Conservation (phyloP, 2,329 filamentous ascomycete species). For the Balansia obtecta region DNA sequence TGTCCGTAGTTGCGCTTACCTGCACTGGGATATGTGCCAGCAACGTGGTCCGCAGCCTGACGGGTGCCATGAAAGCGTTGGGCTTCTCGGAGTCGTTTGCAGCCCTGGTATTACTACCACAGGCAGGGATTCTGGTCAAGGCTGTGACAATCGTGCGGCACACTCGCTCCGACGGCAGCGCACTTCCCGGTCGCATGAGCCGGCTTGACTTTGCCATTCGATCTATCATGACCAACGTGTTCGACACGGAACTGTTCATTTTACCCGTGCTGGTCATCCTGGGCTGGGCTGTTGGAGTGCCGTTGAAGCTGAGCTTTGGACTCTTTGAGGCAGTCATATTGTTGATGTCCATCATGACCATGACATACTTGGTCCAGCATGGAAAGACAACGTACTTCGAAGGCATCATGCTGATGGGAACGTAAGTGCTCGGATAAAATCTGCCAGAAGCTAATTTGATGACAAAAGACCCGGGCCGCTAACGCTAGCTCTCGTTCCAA, state of each 20-base stretch:
- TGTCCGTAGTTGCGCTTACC: background rate
- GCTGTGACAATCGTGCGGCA: slow-evolving; percentile 4
- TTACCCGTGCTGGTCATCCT: slow-evolving; percentile 5
- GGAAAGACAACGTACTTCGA: slow-evolving; percentile 10
- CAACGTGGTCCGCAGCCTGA: background rate
- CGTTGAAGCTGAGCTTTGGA: slow-evolving; percentile 8
- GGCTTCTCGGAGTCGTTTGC: slow-evolving; percentile 2
- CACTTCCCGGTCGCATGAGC: slow-evolving; percentile 2
- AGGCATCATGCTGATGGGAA: slow-evolving; percentile 10
- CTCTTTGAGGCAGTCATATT: slow-evolving; percentile 9
- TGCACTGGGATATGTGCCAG: background rate
- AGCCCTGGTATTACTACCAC: slow-evolving; percentile 3
- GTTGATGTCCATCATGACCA: slow-evolving; percentile 8
- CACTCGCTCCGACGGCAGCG: background rate
- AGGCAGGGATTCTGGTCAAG: slow-evolving; percentile 3
- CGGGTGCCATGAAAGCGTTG: background rate
- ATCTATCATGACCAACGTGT: slow-evolving; percentile 6
- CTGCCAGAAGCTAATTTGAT: background rate
- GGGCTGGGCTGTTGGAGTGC: slow-evolving; percentile 3
- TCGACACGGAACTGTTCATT: slow-evolving; percentile 5
- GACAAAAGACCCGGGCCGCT: background rate
- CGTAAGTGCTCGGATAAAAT: slow-evolving; percentile 4
- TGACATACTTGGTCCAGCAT: slow-evolving; percentile 9
- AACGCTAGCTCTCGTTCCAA: background rate
- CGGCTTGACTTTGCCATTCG: slow-evolving; percentile 5